Conservation (phyloP, 345 rosid genomes). For the Populus euphratica region DNA sequence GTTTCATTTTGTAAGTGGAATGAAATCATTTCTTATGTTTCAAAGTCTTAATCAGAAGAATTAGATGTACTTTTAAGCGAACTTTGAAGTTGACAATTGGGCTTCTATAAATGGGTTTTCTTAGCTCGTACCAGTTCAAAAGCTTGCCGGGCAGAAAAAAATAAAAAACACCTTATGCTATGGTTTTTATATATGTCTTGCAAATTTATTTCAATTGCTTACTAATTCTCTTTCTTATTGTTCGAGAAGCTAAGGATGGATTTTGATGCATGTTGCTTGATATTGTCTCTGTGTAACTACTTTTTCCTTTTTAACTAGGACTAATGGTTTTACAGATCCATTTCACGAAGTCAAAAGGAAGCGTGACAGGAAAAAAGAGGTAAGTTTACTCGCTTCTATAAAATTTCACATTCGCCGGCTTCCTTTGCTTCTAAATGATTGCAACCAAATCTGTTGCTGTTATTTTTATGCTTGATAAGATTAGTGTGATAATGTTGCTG, state of each 20-base stretch:
- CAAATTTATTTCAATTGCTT: not conserved
- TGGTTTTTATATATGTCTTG: not conserved
- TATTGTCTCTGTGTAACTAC: not conserved
- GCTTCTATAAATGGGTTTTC: not conserved
- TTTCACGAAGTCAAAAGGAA: conserved; percentile 85
- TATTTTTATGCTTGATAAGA: not conserved
- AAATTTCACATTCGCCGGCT: not conserved
- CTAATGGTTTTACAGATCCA: conserved; percentile 56
- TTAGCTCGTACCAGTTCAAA: not conserved
- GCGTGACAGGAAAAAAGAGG: conserved; percentile 83
- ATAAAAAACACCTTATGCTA: not conserved
- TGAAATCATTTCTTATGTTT: not conserved
- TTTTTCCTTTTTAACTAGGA: conserved; percentile 5
- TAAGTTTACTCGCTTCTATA: conserved; percentile 10
- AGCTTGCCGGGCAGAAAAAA: too few relatives aligned
- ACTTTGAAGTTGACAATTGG: not conserved
- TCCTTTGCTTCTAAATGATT: not conserved
- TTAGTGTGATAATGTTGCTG: not conserved
- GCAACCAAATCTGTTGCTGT: not conserved
- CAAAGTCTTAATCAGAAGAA: not conserved
- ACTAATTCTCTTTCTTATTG: not conserved
- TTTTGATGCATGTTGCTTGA: not conserved
- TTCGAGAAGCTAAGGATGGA: not conserved
- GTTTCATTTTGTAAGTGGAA: not conserved
- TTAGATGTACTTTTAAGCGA: not conserved